phyloP scores from a whole-genome alignment of 805 yeast species.

The Tetrapisispora taiwanensis region DNA sequence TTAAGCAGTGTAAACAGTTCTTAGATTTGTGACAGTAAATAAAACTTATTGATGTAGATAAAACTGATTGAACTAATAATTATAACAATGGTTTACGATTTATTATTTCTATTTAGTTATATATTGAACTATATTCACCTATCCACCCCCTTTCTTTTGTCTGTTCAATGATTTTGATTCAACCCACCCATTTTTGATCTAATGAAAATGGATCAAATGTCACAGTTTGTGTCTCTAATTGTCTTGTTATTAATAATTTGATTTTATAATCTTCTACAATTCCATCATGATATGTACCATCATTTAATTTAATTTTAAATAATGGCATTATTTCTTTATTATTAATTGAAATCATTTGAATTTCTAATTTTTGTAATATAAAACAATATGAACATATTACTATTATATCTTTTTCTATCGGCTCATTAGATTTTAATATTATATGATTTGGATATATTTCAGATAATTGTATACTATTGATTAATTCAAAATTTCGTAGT shows the following conservation, averaged over 20 bases:
- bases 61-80: too few species aligned
- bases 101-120: too few species aligned
- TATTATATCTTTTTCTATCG: neutral
- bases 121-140: too few species aligned
- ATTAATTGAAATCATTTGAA: neutral
- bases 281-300: neutral
- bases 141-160: too few species aligned
- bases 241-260: neutral
- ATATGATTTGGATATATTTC: neutral
- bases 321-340: neutral
- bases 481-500: neutral
- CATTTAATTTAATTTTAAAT: neutral
- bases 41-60: too few species aligned
- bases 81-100: too few species aligned
- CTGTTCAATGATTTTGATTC: too few species aligned
- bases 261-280: neutral
- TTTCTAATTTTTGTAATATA: neutral
- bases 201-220: neutral
- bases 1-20: too few species aligned
- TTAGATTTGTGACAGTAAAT: too few species aligned
- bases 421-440: neutral
- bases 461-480: neutral
- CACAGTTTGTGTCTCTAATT: too few species aligned
- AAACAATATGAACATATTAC: neutral
- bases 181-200: constrained; percentile 5